Evolutionary conservation across 202 grass and related monocot species (phyloP).

Genomic region (Sporobolus alterniflorus): DNA sequence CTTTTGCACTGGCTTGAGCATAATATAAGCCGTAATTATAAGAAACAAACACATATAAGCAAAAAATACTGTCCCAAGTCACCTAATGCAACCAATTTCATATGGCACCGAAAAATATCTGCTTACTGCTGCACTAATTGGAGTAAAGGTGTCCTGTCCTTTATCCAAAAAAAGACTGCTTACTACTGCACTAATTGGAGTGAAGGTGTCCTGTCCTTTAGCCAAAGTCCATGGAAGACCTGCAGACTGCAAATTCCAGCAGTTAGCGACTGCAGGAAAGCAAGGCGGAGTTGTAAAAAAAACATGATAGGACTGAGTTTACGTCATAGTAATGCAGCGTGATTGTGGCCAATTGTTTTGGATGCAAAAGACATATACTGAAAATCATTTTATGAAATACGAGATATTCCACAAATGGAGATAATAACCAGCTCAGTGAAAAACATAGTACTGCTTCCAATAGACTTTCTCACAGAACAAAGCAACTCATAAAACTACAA

Average conservation of each 20-base stretch:
- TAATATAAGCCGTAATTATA: neutral
- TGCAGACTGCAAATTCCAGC: slow-evolving; percentile 59
- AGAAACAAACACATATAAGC: neutral
- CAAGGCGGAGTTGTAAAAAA: neutral
- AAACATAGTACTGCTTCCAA: neutral
- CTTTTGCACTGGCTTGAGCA: neutral
- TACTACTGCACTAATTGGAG: slow-evolving; percentile 96
- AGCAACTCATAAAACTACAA: neutral
- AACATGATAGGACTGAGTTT: neutral
- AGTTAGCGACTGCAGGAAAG: slow-evolving; percentile 23
- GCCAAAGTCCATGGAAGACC: slow-evolving; percentile 97
- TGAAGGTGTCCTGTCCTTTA: slow-evolving; percentile 97
- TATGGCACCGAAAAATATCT: slow-evolving; percentile 8
- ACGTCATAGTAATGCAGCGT: neutral
- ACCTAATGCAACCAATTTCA: neutral
- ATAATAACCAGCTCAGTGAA: neutral
- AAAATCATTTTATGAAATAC: slow-evolving; percentile 4
- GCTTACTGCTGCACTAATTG: slow-evolving; percentile 94
- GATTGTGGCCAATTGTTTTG: neutral
- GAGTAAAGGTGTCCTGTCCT: slow-evolving; percentile 96
- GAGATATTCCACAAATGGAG: slow-evolving; percentile 11
- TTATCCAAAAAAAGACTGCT: slow-evolving; percentile 67
- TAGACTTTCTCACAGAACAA: neutral
- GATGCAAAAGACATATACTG: neutral
- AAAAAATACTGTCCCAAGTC: neutral